Evolutionary conservation across 116 monocot genomes (phyloP), one percentile per base, ranked within the genome.

Genomic region (Posidonia oceanica): DNA sequence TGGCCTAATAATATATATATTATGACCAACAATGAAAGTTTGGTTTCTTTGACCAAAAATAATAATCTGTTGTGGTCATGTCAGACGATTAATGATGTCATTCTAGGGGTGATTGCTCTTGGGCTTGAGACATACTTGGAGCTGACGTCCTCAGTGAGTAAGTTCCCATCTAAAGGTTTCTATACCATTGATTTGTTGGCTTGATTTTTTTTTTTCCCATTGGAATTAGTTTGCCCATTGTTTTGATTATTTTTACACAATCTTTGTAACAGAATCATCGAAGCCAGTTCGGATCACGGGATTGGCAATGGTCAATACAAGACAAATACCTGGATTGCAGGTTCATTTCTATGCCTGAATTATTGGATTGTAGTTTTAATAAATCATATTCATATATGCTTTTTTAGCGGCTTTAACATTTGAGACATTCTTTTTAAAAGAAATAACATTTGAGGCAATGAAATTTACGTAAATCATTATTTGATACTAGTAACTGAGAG

Each of bases 61-160:
- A 29, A 11, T 39, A 14, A 63, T 15, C 1, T 64, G 40, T 17
- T n/a, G 15, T 36, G 16, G 17, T 41, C 5, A 42, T 14, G 38
- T 18, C 64, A 88, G 88, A 85, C 88, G 2, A 73, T 88, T 41
- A 88, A 88, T 61, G 88, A 88, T 75, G 85, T 88, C 7, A 51
- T 88, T 20, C 36, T 88, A 7, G 87, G 79, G 21, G 51, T 87
- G 12, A 81, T 79, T 7, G 72, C 82, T 0, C 63, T 63, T 51
- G 85, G 74, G 4, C 73, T 87, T 15, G 69, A 80, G 21, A 82
- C 69, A 61, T 84, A 83, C 41, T 69, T 83, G 51, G 44, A 74
- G 59, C 39, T 65, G 56, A 55, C 75, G 72, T 10, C 57, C 11
- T 11, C 48, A 63, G 39, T 39, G 12, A 57, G 69, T 70, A 40